phyloP scores from a whole-genome alignment of 129 eudicot genomes.

The Lonicera japonica region DNA sequence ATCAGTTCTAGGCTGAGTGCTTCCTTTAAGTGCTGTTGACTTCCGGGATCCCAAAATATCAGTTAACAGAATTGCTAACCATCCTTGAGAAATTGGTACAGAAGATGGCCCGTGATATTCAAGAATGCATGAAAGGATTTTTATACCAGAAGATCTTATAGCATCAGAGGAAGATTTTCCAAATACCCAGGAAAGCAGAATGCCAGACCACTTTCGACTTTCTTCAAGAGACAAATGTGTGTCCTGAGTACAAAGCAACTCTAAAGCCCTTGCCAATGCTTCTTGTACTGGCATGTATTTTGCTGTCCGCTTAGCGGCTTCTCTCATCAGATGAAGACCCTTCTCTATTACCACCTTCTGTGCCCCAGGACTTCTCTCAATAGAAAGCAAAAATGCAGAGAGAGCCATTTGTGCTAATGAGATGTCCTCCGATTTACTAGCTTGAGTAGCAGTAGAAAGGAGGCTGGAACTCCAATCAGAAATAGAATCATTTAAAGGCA shows the following conservation, averaged over 20 bases:
- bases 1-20: constrained; percentile 43
- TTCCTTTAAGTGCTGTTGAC: constrained; percentile 43
- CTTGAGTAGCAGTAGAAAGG: constrained; percentile 80
- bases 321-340: constrained; percentile 82
- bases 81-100: constrained; percentile 88
- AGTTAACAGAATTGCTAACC: constrained; percentile 73
- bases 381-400: constrained; percentile 76
- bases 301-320: constrained; percentile 56
- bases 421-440: constrained; percentile 73
- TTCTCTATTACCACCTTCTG: constrained; percentile 68
- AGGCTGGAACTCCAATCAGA: constrained; percentile 83
- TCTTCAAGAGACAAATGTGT: constrained; percentile 78
- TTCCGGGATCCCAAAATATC: constrained; percentile 52
- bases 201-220: constrained; percentile 80
- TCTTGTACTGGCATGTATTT: constrained; percentile 77
- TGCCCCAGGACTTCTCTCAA: constrained; percentile 66
- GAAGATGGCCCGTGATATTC: constrained; percentile 85
- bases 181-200: constrained; percentile 81
- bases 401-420: constrained; percentile 77
- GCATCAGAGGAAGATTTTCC: constrained; percentile 47
- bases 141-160: constrained; percentile 65
- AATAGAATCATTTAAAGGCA: constrained; percentile 69
- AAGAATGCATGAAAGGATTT: constrained; percentile 66
- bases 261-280: constrained; percentile 78
- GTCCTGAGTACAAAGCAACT: constrained; percentile 52